A percentile compares a stretch with the other conserved stretches of the same genome.
These are phyloP conservation scores for Quercus glauca DNA, from an alignment of 306 rosid genomes.

Conservation along the genomic window DNA sequence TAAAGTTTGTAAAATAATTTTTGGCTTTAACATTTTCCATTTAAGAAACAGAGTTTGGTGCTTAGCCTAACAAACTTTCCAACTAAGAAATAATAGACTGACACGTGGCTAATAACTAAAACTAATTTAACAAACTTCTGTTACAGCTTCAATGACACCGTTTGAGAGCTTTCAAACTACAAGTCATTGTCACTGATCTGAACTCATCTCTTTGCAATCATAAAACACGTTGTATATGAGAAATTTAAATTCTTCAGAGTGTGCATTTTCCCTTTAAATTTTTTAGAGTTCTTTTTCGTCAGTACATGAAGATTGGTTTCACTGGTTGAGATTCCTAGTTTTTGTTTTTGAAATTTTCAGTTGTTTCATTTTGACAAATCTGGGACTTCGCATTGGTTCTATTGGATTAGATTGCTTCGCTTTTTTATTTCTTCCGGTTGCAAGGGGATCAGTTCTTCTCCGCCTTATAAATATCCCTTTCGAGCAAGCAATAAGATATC, in stretches of 20 bases:
- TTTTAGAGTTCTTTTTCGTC: neutral
- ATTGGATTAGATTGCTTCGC: slow-evolving; percentile 65
- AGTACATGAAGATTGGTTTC: neutral
- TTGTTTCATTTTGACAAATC: slow-evolving; percentile 33
- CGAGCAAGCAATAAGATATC: slow-evolving; percentile 86
- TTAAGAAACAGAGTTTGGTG: no score
- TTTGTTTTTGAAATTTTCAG: slow-evolving; percentile 38
- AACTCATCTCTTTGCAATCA: neutral
- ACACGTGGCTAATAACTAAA: no score
- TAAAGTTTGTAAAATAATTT: no score
- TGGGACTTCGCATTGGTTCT: slow-evolving; percentile 66
- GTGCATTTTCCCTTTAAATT: neutral
- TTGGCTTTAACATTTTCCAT: no score
- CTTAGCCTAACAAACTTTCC: no score
- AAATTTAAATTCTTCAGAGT: neutral
- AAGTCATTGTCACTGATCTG: neutral
- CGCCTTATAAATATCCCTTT: slow-evolving; percentile 76
- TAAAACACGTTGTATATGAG: slow-evolving; percentile 3
- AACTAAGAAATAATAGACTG: no score
- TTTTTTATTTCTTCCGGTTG: slow-evolving; percentile 77
- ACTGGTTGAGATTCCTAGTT: slow-evolving; percentile 19
- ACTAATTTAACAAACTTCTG: no score
- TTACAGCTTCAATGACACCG: no score
- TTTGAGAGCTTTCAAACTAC: no score
- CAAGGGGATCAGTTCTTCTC: slow-evolving; percentile 94